Percentiles rank a stretch among this genome's conserved stretches.
Evolutionary conservation across 2,329 filamentous ascomycete species (phyloP).

Genomic region (Xenosphaeropsis pyriputrescens): DNA sequence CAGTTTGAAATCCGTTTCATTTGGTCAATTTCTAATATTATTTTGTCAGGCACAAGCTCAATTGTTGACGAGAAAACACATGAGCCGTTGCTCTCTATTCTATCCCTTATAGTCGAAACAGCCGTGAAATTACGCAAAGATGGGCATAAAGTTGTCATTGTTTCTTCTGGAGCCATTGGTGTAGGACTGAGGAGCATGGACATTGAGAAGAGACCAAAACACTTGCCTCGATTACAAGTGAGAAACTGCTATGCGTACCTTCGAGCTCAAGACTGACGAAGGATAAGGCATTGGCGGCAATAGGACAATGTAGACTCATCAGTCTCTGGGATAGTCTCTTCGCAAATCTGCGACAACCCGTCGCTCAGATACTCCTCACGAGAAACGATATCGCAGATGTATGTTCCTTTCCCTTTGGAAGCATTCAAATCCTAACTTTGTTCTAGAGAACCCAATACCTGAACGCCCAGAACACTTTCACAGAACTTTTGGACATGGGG

Average conservation of each 20-base stretch:
- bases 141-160: slow-evolving; percentile 89
- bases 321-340: slow-evolving; percentile 93
- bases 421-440: slow-evolving; percentile 6
- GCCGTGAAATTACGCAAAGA: slow-evolving; percentile 75
- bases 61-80: slow-evolving; percentile 95
- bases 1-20: slow-evolving; percentile 9
- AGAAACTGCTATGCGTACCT: not conserved
- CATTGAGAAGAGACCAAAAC: slow-evolving; percentile 73
- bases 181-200: slow-evolving; percentile 87
- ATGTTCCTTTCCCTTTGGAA: slow-evolving; percentile 18
- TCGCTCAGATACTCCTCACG: slow-evolving; percentile 89
- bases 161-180: slow-evolving; percentile 93
- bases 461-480: slow-evolving; percentile 92
- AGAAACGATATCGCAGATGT: slow-evolving; percentile 93
- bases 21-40: not conserved
- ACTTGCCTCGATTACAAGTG: slow-evolving; percentile 76
- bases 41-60: slow-evolving; percentile 72
- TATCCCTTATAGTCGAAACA: slow-evolving; percentile 89
- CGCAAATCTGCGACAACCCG: slow-evolving; percentile 71
- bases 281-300: slow-evolving; percentile 68
- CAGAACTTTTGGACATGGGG: slow-evolving; percentile 80
- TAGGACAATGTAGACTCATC: slow-evolving; percentile 91
- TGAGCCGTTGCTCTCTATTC: slow-evolving; percentile 79
- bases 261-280: not conserved
- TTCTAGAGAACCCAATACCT: slow-evolving; percentile 72